These are phyloP conservation scores for Neurospora tetrasperma DNA, from an alignment of 495 filamentous ascomycete species.

Conservation along the genomic window DNA sequence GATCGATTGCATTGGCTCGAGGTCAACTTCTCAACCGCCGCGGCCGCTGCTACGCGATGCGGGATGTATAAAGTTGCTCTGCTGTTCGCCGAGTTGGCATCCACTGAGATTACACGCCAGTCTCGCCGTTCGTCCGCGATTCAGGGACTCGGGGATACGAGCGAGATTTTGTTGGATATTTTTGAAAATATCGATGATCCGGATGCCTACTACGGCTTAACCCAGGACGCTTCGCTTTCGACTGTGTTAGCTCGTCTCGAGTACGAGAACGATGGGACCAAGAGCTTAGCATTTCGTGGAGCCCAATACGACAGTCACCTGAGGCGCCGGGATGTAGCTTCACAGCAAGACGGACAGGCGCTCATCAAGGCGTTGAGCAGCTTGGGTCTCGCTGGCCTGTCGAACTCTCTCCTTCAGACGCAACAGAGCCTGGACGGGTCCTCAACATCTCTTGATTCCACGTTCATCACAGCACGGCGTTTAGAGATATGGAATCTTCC, in stretches of 20 bases:
- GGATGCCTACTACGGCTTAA: slow-evolving; percentile 91
- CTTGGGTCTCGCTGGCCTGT: slow-evolving; percentile 62
- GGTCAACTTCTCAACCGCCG: slow-evolving; percentile 61
- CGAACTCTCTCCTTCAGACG: slow-evolving; percentile 59
- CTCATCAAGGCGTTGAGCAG: slow-evolving; percentile 53
- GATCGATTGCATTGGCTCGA: slow-evolving; percentile 81
- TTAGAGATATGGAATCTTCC: slow-evolving; percentile 91
- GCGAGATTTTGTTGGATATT: slow-evolving; percentile 62
- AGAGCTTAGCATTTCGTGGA: slow-evolving; percentile 81
- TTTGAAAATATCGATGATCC: slow-evolving; percentile 91
- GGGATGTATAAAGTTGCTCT: slow-evolving; percentile 81
- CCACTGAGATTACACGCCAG: slow-evolving; percentile 40
- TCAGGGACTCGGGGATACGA: slow-evolving; percentile 43
- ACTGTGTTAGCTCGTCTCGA: slow-evolving; percentile 77
- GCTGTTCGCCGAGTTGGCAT: slow-evolving; percentile 67
- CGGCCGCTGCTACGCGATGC: slow-evolving; percentile 68
- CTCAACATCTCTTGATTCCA: slow-evolving; percentile 51
- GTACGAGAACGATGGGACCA: slow-evolving; percentile 79
- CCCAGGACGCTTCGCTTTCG: slow-evolving; percentile 61
- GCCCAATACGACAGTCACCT: slow-evolving; percentile 87
- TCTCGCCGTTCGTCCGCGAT: slow-evolving; percentile 59
- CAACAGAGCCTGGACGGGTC: slow-evolving; percentile 45
- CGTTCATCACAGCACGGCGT: slow-evolving; percentile 72
- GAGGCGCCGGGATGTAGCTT: slow-evolving; percentile 34
- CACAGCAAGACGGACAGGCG: slow-evolving; percentile 34